Base-by-base conservation (phyloP, 352 stramenopile species). In the Phytophthora meadii region DNA sequence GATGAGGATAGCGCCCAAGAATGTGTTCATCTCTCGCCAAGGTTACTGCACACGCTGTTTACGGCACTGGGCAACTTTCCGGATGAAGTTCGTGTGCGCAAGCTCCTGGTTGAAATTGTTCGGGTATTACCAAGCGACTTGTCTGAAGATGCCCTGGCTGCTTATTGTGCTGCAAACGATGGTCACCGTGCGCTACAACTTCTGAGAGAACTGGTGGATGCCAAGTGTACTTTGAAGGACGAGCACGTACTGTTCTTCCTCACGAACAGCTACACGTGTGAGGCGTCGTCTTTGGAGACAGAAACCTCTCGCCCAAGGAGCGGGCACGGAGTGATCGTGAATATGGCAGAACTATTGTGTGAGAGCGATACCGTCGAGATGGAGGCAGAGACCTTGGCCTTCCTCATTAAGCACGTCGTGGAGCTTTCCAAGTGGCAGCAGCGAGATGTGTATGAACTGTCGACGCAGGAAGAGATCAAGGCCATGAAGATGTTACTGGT, bases 211-310 rank as follows among this genome's bases (percentile, higher is more conserved):
- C 45, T 89, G 12, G 7, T 86, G 25, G 48, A 60, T 46, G 44
- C 55, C 34, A 54, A 74, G 11, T 70, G 69, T 7, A 63, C 73
- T 46, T 49, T 92, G 0, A 74, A 68, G 4, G 81, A 92, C 50
- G 71, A 88, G 2, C 77, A 90, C 12, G 50, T 87, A 3, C 65
- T 90, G 54, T 76, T 88, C 48, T 89, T 92, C 57, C 72, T 92
- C 6, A 71, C 83, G 4, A 88, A 79, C 45, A 74, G 71, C 49
- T 78, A 73, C 34, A 69, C 64, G 25, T 76, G 47, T 36, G 42
- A 64, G 12, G 48, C 50, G 22, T 68, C 68, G 4, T 49, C 37
- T 8, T 8, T 39, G 10, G 66, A 63, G 47, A 54, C 42, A 2
- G 53, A 72, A 40, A 59, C 50, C 7, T 67, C 61, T 64, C 70